phyloP scores from a whole-genome alignment of 2,329 filamentous ascomycete genomes.

The Scedosporium boydii region DNA sequence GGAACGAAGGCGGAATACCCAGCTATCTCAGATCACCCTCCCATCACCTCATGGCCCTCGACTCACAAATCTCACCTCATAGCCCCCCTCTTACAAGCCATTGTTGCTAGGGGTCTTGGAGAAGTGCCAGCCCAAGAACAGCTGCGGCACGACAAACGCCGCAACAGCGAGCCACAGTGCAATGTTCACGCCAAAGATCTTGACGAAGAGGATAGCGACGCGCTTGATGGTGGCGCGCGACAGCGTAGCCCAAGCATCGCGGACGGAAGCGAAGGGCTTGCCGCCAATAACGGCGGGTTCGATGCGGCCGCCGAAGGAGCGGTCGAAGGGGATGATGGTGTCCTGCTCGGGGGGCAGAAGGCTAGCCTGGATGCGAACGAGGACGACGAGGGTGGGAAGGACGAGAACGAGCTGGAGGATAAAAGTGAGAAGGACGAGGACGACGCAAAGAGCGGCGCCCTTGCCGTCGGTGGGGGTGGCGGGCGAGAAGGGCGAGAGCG shows the following conservation, averaged over 20 bases:
- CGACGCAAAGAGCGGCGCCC: conserved; percentile 34
- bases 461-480: conserved; percentile 23
- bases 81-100: neutral
- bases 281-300: conserved; percentile 44
- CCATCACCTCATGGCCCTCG: no score
- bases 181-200: conserved; percentile 2
- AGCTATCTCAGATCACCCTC: no score
- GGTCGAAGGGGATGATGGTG: conserved; percentile 83
- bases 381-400: conserved; percentile 37
- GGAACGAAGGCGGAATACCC: no score
- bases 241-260: conserved; percentile 74
- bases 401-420: conserved; percentile 25
- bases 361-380: conserved; percentile 78
- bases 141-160: neutral
- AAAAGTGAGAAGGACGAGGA: conserved; percentile 18
- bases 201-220: conserved; percentile 47
- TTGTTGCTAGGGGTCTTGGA: neutral
- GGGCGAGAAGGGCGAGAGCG: conserved; percentile 18
- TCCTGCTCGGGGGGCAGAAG: conserved; percentile 74
- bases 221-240: conserved; percentile 62
- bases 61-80: no score
- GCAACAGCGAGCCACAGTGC: neutral
- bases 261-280: conserved; percentile 58
- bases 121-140: neutral
- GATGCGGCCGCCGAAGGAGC: conserved; percentile 69